Base-by-base conservation (phyloP, 176 grass and related monocot genomes). In the Bonia amplexicaulis region DNA sequence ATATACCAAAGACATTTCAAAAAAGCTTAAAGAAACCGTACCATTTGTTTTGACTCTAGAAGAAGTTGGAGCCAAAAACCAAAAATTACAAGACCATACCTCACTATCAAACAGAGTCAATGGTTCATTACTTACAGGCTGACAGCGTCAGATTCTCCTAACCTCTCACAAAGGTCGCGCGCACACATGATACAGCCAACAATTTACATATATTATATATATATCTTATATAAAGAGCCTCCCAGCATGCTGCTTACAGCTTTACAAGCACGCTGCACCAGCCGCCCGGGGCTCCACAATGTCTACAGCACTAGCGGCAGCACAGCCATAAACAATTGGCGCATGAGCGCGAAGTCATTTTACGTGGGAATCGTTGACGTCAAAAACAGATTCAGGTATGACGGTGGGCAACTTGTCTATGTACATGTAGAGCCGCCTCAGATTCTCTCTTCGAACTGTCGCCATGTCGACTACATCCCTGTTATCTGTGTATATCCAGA, bases 391-490 rank as follows among this genome's bases (percentile, higher is more conserved):
- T 74, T 98, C 91, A 0, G 93, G 96, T 40, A 90, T 92, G 40
- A 95, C 75, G 1, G 92, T 85, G 39, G 96, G 96, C 62, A 98
- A 80, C 78, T 98, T 95, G 60, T 93, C 90, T 89, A 93, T 89
- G 85, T 98, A 98, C 87, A 93, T 87, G 83, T 82, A 95, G 73
- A 98, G 70, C 46, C 89, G 82, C 76, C 89, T 92, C 68, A 93
- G 80, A 65, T 98, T 95, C 61, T 93, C 96, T 83, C 80, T 93
- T 63, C 86, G 71, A 7, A 98, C 70, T 6, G 78, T 95, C 10
- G 41, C 86, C 83, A 89, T 87, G 69, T 95, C 96, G 0, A 98
- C 76, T 13, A 94, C 69, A 52, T 98, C 96, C 51, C 74, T 90
- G 68, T 61, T 69, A 52, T 95, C 93, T 0, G 82, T 88, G 82